Evolutionary conservation across 2,329 filamentous ascomycete species (phyloP).

Genomic region (Trichoderma arundinaceum): DNA sequence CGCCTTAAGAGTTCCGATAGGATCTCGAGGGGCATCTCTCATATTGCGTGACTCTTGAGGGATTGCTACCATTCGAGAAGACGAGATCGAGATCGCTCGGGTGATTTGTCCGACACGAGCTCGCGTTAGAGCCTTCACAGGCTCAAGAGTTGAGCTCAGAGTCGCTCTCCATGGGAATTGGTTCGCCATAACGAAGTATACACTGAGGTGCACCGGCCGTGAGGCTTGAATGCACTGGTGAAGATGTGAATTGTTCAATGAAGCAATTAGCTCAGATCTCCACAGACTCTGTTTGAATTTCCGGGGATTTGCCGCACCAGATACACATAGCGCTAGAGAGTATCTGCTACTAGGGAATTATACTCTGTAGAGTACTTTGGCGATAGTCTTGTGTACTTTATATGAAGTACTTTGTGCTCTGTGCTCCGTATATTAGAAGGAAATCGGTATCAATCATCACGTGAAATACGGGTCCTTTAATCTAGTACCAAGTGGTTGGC

Average conservation of each 20-base stretch:
- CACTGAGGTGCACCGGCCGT: slow-evolving; percentile 8
- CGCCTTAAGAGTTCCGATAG: slow-evolving; percentile 69
- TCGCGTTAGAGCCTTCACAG: slow-evolving; percentile 53
- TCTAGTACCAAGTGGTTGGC: slow-evolving; percentile 31
- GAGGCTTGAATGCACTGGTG: slow-evolving; percentile 10
- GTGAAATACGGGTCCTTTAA: slow-evolving; percentile 26
- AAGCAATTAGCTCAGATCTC: slow-evolving; percentile 21
- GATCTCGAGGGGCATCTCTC: slow-evolving; percentile 66
- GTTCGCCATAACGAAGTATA: slow-evolving; percentile 58
- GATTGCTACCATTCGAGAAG: slow-evolving; percentile 57
- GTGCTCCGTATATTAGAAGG: too few species aligned
- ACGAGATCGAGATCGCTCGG: slow-evolving; percentile 59
- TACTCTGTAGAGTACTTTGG: too few species aligned
- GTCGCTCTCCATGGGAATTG: slow-evolving; percentile 62
- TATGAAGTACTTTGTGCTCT: too few species aligned
- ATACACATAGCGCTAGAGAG: background rate
- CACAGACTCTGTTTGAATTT: background rate
- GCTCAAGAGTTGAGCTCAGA: slow-evolving; percentile 61
- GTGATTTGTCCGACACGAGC: slow-evolving; percentile 49
- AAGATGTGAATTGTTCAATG: background rate
- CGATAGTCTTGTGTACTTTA: too few species aligned
- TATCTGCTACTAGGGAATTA: too few species aligned
- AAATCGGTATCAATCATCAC: slow-evolving; percentile 26
- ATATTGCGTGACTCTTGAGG: slow-evolving; percentile 69
- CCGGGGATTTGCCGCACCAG: slow-evolving; percentile 27